Evolutionary conservation across 176 grass and related monocot species (phyloP), one percentile per base, ranked within the genome.

Genomic region (Phyllostachys edulis): DNA sequence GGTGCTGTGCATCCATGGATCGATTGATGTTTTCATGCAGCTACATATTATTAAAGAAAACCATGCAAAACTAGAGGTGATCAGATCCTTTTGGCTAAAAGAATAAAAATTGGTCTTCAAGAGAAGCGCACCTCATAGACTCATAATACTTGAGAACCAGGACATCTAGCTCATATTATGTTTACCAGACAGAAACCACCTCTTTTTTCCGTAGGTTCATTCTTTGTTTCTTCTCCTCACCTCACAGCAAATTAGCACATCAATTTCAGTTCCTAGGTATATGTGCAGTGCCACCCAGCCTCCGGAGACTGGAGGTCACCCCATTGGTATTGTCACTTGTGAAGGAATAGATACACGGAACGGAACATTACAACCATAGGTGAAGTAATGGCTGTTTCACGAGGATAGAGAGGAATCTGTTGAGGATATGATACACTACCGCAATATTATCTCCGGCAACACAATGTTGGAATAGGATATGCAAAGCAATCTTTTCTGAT

Each of bases 331-430:
- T 52, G 45, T 84, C 71, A 61, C 26, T 46, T 49, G 40, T 39
- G 4, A 15, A 59, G 21, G 26, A 79, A 63, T 6, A 47, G 36
- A 51, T 52, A 27, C 40, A 18, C 40, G 14, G 21, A 63, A 63
- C 29, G n/a, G n/a, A n/a, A n/a, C n/a, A n/a, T 41, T 17, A 80
- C 24, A 76, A 26, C 3, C 23, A 21, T 21, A 20, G 17, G 61
- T 49, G 63, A 81, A 54, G 34, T 51, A 63, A 45, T 16, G 41
- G 34, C 24, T 80, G 61, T 56, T 67, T 85, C 47, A 17, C 63
- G 34, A 67, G 41, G 89, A 87, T 90, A 79, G 74, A 32, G 45
- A 75, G 0, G 89, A 90, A 87, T 83, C 84, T n/a, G 63, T 12
- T 11, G 16, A 78, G 51, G 54, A 76, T 69, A 85, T 20, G 41